Evolutionary conservation across 495 filamentous ascomycete species (phyloP).

Genomic region (Lasiosphaeria hispida): DNA sequence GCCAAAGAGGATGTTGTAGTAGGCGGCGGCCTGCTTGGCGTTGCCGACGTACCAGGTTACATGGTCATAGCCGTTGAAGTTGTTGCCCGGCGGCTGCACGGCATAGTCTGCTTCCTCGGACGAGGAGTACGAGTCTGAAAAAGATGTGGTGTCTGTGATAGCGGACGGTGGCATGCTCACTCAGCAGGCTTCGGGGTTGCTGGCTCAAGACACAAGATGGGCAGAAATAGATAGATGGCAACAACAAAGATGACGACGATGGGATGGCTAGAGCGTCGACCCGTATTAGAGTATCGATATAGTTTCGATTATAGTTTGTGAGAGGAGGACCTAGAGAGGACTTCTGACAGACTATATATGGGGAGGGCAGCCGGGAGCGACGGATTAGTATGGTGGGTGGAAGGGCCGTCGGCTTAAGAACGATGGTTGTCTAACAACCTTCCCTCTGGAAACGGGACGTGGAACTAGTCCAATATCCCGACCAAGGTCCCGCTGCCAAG

Average conservation of each 20-base stretch:
- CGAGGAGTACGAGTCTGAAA: constrained; percentile 33
- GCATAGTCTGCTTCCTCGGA: constrained; percentile 43
- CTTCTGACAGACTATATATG: too few species aligned
- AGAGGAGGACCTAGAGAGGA: too few species aligned
- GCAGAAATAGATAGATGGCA: too few species aligned
- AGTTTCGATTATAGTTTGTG: too few species aligned
- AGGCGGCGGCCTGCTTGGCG: constrained; percentile 86
- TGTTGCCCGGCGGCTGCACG: constrained; percentile 42
- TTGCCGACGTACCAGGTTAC: constrained; percentile 94
- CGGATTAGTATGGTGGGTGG: neutral
- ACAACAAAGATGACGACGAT: too few species aligned
- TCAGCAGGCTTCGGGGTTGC: constrained; percentile 3
- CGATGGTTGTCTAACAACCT: neutral
- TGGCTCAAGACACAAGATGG: too few species aligned
- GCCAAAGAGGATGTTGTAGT: constrained; percentile 81
- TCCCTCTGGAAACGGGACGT: neutral
- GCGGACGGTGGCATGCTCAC: constrained; percentile 71
- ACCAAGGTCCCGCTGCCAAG: neutral
- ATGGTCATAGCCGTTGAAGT: constrained; percentile 83
- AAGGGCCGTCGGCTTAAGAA: constrained; percentile 1
- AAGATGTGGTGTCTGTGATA: constrained; percentile 52
- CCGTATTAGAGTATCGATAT: too few species aligned
- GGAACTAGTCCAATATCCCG: neutral
- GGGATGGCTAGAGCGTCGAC: too few species aligned
- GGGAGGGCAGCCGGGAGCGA: neutral